Conservation (phyloP, 345 rosid species). For the Bretschneidera sinensis region DNA sequence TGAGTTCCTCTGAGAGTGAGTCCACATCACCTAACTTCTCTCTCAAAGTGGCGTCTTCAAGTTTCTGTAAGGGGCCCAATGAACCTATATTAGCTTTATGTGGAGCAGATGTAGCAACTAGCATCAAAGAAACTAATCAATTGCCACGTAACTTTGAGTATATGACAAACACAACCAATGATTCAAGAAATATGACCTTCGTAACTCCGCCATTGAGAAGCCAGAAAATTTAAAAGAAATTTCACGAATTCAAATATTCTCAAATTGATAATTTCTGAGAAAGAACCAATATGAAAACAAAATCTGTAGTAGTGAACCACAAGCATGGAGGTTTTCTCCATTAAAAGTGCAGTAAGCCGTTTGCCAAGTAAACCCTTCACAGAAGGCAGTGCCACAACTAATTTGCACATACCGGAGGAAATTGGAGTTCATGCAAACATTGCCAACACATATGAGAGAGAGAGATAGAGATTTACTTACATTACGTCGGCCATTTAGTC, state of each 20-base stretch:
- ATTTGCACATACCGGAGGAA: not conserved
- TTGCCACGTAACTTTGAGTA: not conserved
- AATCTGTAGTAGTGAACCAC: not conserved
- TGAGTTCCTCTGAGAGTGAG: constrained; percentile 54
- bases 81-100: constrained; percentile 5
- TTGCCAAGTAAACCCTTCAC: too few relatives aligned
- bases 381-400: not conserved
- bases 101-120: not conserved
- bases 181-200: not conserved
- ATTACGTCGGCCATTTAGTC: constrained; percentile 72
- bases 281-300: not conserved
- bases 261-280: too few relatives aligned
- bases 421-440: not conserved
- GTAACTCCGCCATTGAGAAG: not conserved
- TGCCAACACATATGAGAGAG: too few relatives aligned
- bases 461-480: constrained; percentile 36
- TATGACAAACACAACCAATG: too few relatives aligned
- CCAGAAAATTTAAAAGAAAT: too few relatives aligned
- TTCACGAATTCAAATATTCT: too few relatives aligned
- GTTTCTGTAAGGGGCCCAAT: constrained; percentile 41
- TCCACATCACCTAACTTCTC: constrained; percentile 50
- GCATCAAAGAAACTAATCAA: too few relatives aligned
- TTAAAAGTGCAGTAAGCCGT: not conserved
- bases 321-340: not conserved
- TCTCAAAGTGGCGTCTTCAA: constrained; percentile 54